Evolutionary conservation across 345 rosid genomes (phyloP).

Genomic region (Heritiera fomes): DNA sequence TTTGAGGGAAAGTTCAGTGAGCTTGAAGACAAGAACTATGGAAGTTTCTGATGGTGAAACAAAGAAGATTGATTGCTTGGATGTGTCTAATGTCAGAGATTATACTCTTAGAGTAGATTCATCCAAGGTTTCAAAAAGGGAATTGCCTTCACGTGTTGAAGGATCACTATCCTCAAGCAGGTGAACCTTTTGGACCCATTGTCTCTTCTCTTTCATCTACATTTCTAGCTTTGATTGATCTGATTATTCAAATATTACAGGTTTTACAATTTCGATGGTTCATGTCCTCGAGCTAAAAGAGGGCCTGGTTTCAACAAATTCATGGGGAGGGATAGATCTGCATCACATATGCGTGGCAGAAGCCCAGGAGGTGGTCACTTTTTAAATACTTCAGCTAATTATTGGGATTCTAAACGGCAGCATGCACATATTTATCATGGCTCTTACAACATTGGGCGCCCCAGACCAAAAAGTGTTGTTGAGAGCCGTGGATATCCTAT

Average conservation of each 20-base stretch:
- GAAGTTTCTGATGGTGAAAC: conserved; percentile 35
- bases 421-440: conserved; percentile 35
- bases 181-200: conserved; percentile 28
- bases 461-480: conserved; percentile 33
- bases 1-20: conserved; percentile 24
- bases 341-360: conserved; percentile 32
- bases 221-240: conserved; percentile 1
- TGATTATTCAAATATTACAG: conserved; percentile 37
- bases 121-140: conserved; percentile 29
- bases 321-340: conserved; percentile 41
- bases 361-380: conserved; percentile 37
- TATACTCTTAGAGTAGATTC: conserved; percentile 30
- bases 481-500: conserved; percentile 33
- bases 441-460: conserved; percentile 31
- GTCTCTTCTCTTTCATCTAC: neutral
- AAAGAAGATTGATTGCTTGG: conserved; percentile 37
- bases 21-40: conserved; percentile 20
- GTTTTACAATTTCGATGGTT: conserved; percentile 34
- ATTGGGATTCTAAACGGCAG: conserved; percentile 39
- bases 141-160: conserved; percentile 30
- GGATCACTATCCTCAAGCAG: conserved; percentile 34
- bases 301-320: conserved; percentile 33
- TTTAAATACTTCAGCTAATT: conserved; percentile 26
- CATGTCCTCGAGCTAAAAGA: conserved; percentile 26
- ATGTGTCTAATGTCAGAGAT: conserved; percentile 27